These are phyloP conservation scores for Sporormia fimetaria DNA, from an alignment of 495 filamentous ascomycete species.

Conservation along the genomic window DNA sequence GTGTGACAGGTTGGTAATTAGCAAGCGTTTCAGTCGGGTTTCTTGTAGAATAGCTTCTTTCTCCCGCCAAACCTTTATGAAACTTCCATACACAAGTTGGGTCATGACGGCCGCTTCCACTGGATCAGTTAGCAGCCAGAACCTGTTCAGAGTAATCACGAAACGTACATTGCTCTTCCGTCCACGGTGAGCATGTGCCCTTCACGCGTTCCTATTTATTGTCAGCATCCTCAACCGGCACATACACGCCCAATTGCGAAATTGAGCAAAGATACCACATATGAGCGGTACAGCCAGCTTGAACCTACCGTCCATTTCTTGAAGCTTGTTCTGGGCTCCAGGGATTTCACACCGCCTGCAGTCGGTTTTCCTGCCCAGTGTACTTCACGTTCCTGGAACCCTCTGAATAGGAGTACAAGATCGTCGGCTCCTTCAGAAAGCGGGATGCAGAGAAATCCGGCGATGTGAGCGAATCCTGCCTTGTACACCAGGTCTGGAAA, in stretches of 20 bases:
- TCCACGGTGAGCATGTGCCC: slow-evolving; percentile 8
- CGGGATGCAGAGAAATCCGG: slow-evolving; percentile 9
- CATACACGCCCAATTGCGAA: no score
- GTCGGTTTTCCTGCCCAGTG: slow-evolving; percentile 14
- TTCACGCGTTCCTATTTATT: slow-evolving; percentile 5
- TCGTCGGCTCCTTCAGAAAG: slow-evolving; percentile 9
- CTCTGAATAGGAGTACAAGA: slow-evolving; percentile 8
- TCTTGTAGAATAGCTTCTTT: slow-evolving; percentile 9
- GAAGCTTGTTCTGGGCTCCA: slow-evolving; percentile 14
- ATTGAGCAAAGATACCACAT: no score
- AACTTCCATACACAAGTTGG: slow-evolving; percentile 14
- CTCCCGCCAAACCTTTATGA: slow-evolving; percentile 13
- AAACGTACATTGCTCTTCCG: slow-evolving; percentile 11
- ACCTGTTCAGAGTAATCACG: neutral
- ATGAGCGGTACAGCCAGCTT: no score
- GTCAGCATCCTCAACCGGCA: no score
- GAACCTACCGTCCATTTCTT: slow-evolving; percentile 19
- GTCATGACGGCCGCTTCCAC: slow-evolving; percentile 15
- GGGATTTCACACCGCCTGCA: neutral
- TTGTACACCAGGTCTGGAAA: slow-evolving; percentile 11
- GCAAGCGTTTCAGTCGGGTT: slow-evolving; percentile 9
- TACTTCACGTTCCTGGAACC: slow-evolving; percentile 5
- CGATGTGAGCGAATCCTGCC: slow-evolving; percentile 10
- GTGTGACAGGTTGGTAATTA: slow-evolving; percentile 11
- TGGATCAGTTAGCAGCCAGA: neutral